Evolutionary conservation across 1,284 basidiomycete species (phyloP), one percentile per base, ranked within the genome.

Genomic region (Ceratobasidium sp.): DNA sequence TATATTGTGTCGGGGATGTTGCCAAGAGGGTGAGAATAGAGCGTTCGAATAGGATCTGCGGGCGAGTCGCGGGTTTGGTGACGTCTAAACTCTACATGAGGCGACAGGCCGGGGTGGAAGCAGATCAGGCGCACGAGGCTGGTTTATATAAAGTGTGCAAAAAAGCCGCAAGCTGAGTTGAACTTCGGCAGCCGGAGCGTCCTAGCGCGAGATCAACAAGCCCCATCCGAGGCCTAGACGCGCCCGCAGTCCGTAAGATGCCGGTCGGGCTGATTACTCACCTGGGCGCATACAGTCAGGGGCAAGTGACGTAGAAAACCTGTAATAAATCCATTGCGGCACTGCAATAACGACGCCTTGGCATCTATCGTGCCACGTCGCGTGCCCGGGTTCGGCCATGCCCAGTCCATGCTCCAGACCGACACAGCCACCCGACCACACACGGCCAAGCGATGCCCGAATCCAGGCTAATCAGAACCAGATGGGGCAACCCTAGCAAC

Each of bases 91-190:
- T 32, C n/a, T 53, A 53, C 64, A 67, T 67, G 41, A 52, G 64
- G 50, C 34, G 64, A 65, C 62, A 65, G 50, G 36, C 30, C 46
- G 46, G 5, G 36, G 43, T 45, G 43, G 43, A 46, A 46, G 32
- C 30, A n/a, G 60, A 32, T 26, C 62, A 36, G 30, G n/a, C 21
- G 62, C 46, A 65, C 62, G 62, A 65, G 62, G 46, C 62, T 26
- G 9, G 18, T 9, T 45, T n/a, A 53, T 67, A 43, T 67, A 55
- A 55, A 14, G n/a, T 26, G 32, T 55, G 64, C 64, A 43, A 67
- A 67, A 67, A 67, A 67, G 64, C 64, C 64, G 52, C 64, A 67
- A 18, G 32, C 36, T 67, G 64, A 48, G 43, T 6, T 45, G 3
- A 14, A 39, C 36, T 39, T 39, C 36, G 36, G 36, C 36, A 39